Conservation (phyloP, 2,329 filamentous ascomycete species). For the Botryotinia narcissicola region DNA sequence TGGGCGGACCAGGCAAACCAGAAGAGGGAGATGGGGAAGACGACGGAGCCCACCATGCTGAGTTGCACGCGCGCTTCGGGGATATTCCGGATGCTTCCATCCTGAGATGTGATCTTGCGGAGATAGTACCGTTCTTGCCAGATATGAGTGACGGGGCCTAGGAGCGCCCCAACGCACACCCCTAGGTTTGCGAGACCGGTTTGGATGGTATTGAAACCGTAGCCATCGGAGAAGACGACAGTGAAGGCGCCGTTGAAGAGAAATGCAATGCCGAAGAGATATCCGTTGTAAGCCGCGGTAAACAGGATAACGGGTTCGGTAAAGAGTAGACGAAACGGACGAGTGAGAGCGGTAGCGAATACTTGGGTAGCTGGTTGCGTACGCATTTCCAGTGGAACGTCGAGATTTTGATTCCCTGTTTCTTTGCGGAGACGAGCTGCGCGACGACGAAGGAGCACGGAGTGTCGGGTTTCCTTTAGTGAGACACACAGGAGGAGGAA, state of each 20-base stretch:
- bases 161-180: slow-evolving; percentile 46
- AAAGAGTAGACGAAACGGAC: slow-evolving; percentile 43
- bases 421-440: slow-evolving; percentile 45
- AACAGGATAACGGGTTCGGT: slow-evolving; percentile 40
- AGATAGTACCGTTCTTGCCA: slow-evolving; percentile 65
- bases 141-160: slow-evolving; percentile 68
- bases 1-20: slow-evolving; percentile 60
- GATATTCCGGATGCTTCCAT: slow-evolving; percentile 34
- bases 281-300: slow-evolving; percentile 40
- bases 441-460: slow-evolving; percentile 47
- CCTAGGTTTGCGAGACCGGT: slow-evolving; percentile 42
- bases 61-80: slow-evolving; percentile 81
- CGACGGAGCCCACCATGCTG: slow-evolving; percentile 56
- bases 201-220: slow-evolving; percentile 40
- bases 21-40: slow-evolving; percentile 52
- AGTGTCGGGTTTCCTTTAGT: slow-evolving; percentile 47
- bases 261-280: slow-evolving; percentile 42
- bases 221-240: slow-evolving; percentile 41
- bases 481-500: slow-evolving; percentile 23
- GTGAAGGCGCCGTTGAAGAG: slow-evolving; percentile 44
- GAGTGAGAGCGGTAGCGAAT: slow-evolving; percentile 38
- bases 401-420: slow-evolving; percentile 46
- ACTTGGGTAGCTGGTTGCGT: slow-evolving; percentile 46
- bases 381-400: slow-evolving; percentile 43
- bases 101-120: slow-evolving; percentile 39